Base-by-base conservation (phyloP, 2,329 filamentous ascomycete species). In the Diaporthe sp. region DNA sequence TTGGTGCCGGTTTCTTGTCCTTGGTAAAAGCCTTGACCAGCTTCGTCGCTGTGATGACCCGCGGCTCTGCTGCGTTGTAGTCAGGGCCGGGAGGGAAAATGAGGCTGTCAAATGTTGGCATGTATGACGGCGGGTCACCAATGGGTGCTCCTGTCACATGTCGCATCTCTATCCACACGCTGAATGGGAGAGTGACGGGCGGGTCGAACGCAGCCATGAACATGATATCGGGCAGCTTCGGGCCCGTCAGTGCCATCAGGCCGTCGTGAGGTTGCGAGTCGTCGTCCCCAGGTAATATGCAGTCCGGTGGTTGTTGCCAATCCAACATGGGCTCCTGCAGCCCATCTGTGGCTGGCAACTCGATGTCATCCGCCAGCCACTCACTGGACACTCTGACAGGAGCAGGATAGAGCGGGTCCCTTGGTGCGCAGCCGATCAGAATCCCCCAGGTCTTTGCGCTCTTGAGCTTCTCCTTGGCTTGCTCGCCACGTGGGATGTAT, bases 191-290 rank as follows among this genome's bases (percentile, higher is more conserved):
- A 17, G 93, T 88, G 13, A 97, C 85, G 0, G 94, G 93, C 2
- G 94, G 95, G 74, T 94, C 91, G 71, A 97, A 92, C 15, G 90
- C 91, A 3, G 93, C 94, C 58, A 93, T 90, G 82, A 97, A 97
- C 78, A 93, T 91, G 76, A 94, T 91, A 71, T 94, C 91, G 5
- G 93, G 93, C 6, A 94, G 87, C 77, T 91, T 91, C 1, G 87
- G 85, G 3, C 81, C 83, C 10, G 83, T 77, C 28, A 87, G 82
- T 82, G 60, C 84, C 81, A 88, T 86, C 47, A 92, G 85, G 68
- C 90, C 83, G 58, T 89, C 87, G 75, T 90, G 85, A 76, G 84
- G 85, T 76, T 88, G 85, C 61, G 67, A 71, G 13, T 25, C 55
- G 28, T 87, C 83, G 22, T 84, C 85, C 17, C 83, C 81, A 4